phyloP scores from a whole-genome alignment of 1,284 basidiomycete genomes.

The Cystobasidium slooffiae region DNA sequence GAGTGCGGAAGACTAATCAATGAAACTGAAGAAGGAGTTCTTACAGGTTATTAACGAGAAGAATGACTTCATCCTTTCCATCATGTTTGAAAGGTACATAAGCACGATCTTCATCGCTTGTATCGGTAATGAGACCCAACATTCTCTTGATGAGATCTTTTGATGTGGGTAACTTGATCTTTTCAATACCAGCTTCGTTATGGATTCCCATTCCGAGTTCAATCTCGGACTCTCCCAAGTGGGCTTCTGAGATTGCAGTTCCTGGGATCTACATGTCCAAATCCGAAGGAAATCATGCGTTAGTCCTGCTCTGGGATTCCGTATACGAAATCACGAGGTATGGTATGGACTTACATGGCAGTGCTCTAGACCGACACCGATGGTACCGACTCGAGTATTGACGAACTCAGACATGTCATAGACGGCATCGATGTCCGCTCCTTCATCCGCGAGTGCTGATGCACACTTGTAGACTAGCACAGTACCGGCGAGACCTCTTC shows the following conservation, averaged over 20 bases:
- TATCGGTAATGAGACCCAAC: slow-evolving; percentile 72
- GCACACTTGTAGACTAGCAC: slow-evolving; percentile 88
- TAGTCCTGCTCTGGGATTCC: not conserved
- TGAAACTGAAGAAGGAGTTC: not conserved
- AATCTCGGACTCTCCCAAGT: slow-evolving; percentile 69
- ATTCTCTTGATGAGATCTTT: slow-evolving; percentile 72
- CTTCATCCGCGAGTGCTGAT: slow-evolving; percentile 66
- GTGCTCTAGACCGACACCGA: slow-evolving; percentile 90
- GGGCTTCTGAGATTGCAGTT: slow-evolving; percentile 67
- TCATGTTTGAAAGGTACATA: slow-evolving; percentile 76
- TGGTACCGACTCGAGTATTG: slow-evolving; percentile 69
- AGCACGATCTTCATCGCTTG: slow-evolving; percentile 76
- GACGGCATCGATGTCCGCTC: slow-evolving; percentile 74
- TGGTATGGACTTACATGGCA: slow-evolving; percentile 69
- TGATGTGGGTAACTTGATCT: slow-evolving; percentile 66
- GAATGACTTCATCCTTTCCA: slow-evolving; percentile 64
- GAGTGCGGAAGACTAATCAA: slow-evolving; percentile 62
- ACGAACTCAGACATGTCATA: slow-evolving; percentile 71
- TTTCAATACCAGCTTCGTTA: slow-evolving; percentile 81
- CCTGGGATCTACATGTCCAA: slow-evolving; percentile 62
- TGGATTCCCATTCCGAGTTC: slow-evolving; percentile 87
- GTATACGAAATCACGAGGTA: not conserved
- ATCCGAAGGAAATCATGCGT: not conserved
- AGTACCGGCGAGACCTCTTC: slow-evolving; percentile 71
- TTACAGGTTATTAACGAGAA: slow-evolving; percentile 61